phyloP scores from a whole-genome alignment of 352 stramenopile genomes.

The Blastocystis sp. region DNA sequence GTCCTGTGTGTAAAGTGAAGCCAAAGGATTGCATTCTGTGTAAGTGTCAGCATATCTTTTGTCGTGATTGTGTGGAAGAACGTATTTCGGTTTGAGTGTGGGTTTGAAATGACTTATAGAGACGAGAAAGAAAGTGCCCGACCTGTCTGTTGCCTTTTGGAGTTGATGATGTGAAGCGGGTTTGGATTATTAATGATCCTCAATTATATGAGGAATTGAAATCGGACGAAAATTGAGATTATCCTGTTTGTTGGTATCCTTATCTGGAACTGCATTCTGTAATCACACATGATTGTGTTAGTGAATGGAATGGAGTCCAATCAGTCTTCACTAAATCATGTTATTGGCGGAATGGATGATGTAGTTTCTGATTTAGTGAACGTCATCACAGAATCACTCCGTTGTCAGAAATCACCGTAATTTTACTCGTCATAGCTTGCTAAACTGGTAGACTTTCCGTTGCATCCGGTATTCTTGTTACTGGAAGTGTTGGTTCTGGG shows the following conservation, averaged over 20 bases:
- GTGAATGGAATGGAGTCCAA: background rate
- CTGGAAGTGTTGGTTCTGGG: constrained; percentile 19
- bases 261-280: background rate
- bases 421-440: too few relatives aligned
- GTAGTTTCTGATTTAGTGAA: constrained; percentile 1
- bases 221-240: background rate
- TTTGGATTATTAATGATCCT: constrained; percentile 54
- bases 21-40: constrained; percentile 53
- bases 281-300: background rate
- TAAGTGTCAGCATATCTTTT: constrained; percentile 58
- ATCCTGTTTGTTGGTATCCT: constrained; percentile 38
- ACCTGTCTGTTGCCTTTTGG: constrained; percentile 50
- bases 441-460: background rate
- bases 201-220: constrained; percentile 57
- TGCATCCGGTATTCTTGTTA: background rate
- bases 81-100: background rate
- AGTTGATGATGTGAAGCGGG: constrained; percentile 45
- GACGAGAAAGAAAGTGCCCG: constrained; percentile 52
- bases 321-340: background rate
- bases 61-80: constrained; percentile 43
- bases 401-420: too few relatives aligned
- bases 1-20: constrained; percentile 22
- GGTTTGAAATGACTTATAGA: constrained; percentile 8
- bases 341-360: constrained; percentile 54
- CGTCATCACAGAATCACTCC: background rate